A percentile compares a stretch with the other conserved stretches of the same genome.
phyloP scores from a whole-genome alignment of 2,329 filamentous ascomycete species.

The Calonectria pseudoturangicola region DNA sequence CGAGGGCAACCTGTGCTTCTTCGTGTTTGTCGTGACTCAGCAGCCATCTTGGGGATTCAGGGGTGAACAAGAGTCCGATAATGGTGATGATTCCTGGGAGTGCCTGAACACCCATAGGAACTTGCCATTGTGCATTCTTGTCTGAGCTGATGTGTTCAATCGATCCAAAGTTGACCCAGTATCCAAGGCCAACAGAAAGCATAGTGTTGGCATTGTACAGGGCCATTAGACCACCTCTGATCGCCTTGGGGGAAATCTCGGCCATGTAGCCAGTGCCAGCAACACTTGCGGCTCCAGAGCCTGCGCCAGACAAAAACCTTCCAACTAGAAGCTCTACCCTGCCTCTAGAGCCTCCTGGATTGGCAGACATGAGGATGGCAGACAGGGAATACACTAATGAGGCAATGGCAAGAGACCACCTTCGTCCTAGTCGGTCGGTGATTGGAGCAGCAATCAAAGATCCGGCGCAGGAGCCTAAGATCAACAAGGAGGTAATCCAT shows the following conservation, averaged over 20 bases:
- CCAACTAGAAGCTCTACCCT: conserved; percentile 30
- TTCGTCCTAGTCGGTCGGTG: conserved; percentile 35
- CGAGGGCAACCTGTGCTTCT: conserved; percentile 4
- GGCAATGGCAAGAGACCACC: conserved; percentile 22
- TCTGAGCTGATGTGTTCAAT: conserved; percentile 25
- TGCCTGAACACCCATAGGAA: conserved; percentile 18
- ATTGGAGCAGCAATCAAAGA: conserved; percentile 28
- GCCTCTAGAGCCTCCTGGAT: conserved; percentile 26
- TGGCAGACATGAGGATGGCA: conserved; percentile 35
- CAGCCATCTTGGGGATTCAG: conserved; percentile 7
- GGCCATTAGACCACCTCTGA: conserved; percentile 34
- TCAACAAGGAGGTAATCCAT: conserved; percentile 37
- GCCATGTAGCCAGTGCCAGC: conserved; percentile 35
- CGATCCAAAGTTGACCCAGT: conserved; percentile 38
- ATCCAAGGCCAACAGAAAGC: conserved; percentile 37
- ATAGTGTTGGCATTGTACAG: conserved; percentile 38
- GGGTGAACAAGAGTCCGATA: conserved; percentile 3
- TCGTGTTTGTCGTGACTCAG: background rate
- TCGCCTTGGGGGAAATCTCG: conserved; percentile 35
- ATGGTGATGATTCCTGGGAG: conserved; percentile 24
- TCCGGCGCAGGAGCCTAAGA: conserved; percentile 34
- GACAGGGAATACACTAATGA: conserved; percentile 27
- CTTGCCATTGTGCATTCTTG: conserved; percentile 17
- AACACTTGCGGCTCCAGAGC: conserved; percentile 37
- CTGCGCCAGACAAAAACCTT: conserved; percentile 27